Evolutionary conservation across 495 filamentous ascomycete genomes (phyloP).

Genomic region (Neohortaea acidophila): DNA sequence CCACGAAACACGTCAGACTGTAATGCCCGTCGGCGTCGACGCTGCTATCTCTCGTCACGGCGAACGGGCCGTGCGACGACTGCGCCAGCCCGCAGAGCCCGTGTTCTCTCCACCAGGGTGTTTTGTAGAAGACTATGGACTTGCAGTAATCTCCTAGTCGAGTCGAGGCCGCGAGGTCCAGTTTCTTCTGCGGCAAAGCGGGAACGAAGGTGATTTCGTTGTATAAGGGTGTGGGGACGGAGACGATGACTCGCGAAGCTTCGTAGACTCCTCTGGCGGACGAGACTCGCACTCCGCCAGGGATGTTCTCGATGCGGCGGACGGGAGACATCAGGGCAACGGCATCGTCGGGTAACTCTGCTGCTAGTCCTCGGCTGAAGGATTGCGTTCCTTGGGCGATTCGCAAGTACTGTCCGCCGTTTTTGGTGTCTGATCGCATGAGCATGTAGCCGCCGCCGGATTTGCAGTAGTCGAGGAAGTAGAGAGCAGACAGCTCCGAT

Average conservation of each 20-base stretch:
- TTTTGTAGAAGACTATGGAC: constrained; percentile 13
- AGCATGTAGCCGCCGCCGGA: constrained; percentile 29
- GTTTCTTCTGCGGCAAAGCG: constrained; percentile 12
- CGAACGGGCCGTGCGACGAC: constrained; percentile 16
- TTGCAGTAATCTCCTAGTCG: constrained; percentile 18
- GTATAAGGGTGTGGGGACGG: constrained; percentile 15
- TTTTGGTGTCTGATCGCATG: constrained; percentile 26
- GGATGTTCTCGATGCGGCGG: constrained; percentile 4
- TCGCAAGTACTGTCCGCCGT: constrained; percentile 33
- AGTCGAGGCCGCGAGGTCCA: constrained; percentile 8
- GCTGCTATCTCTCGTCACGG: constrained; percentile 15
- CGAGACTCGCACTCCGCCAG: constrained; percentile 1
- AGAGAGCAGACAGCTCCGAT: constrained; percentile 31
- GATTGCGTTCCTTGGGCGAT: constrained; percentile 15
- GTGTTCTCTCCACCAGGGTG: constrained; percentile 17
- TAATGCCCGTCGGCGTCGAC: constrained; percentile 15
- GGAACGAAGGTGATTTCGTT: constrained; percentile 13
- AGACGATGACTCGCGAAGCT: constrained; percentile 13
- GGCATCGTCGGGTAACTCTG: constrained; percentile 4
- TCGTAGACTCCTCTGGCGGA: constrained; percentile 6
- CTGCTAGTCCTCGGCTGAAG: constrained; percentile 15
- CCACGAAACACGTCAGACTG: constrained; percentile 17
- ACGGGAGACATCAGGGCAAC: constrained; percentile 12
- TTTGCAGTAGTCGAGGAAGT: constrained; percentile 36
- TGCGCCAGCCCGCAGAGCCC: constrained; percentile 14